Evolutionary conservation across 2,329 filamentous ascomycete genomes (phyloP).

Genomic region (Colletotrichum costaricense): DNA sequence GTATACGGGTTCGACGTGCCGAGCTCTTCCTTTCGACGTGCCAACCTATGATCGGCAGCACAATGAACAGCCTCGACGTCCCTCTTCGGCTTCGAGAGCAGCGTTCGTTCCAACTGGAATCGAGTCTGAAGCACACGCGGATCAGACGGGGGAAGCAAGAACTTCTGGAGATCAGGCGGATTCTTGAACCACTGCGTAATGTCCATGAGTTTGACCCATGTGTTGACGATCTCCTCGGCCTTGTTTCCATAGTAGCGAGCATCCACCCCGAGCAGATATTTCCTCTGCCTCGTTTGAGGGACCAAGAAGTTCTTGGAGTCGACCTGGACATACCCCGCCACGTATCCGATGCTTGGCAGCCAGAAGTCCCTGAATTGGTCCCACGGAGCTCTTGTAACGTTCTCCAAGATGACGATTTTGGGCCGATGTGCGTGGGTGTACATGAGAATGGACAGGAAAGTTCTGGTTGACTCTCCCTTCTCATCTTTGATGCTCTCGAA

Average conservation of each 20-base stretch:
- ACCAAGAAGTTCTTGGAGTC: slow-evolving; percentile 80
- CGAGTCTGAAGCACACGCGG: slow-evolving; percentile 62
- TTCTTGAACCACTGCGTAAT: slow-evolving; percentile 56
- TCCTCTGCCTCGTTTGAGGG: slow-evolving; percentile 74
- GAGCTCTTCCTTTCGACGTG: slow-evolving; percentile 61
- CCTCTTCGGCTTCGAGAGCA: slow-evolving; percentile 41
- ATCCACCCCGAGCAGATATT: slow-evolving; percentile 70
- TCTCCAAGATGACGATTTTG: slow-evolving; percentile 77
- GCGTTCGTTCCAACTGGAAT: slow-evolving; percentile 55
- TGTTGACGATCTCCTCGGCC: slow-evolving; percentile 41
- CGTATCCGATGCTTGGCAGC: slow-evolving; percentile 65
- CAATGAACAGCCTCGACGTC: slow-evolving; percentile 66
- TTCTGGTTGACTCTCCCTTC: slow-evolving; percentile 73
- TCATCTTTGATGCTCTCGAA: slow-evolving; percentile 66
- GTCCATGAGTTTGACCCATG: slow-evolving; percentile 59
- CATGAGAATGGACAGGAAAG: slow-evolving; percentile 69
- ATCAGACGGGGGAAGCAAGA: slow-evolving; percentile 68
- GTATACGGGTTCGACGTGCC: slow-evolving; percentile 69
- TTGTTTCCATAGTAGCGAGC: slow-evolving; percentile 45
- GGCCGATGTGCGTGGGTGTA: slow-evolving; percentile 69
- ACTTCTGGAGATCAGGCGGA: slow-evolving; percentile 71
- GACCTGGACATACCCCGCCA: slow-evolving; percentile 57
- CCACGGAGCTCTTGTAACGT: slow-evolving; percentile 74
- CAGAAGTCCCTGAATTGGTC: slow-evolving; percentile 53
- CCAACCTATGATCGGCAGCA: slow-evolving; percentile 67